A percentile compares a stretch with the other conserved stretches of the same genome.
Conservation (phyloP, 139 green algal genomes). For the Desmodesmus armatus region DNA sequence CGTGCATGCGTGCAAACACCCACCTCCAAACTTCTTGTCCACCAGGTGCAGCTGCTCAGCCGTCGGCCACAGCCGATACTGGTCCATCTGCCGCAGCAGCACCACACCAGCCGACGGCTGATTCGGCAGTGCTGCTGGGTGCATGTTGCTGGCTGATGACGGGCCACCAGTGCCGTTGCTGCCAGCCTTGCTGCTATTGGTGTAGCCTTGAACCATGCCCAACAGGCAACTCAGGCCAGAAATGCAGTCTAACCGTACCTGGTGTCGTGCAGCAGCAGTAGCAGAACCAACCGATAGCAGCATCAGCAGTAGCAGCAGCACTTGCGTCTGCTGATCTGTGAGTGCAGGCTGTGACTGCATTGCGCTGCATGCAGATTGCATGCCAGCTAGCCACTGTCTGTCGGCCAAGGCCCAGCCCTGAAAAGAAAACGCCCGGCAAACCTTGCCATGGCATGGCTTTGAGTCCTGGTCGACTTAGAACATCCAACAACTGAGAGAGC, state of each 20-base stretch:
- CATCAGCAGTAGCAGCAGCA: not conserved
- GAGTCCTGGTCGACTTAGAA: no score
- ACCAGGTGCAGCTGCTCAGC: slow-evolving; percentile 58
- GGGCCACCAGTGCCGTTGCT: not conserved
- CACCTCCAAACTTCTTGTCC: slow-evolving; percentile 78
- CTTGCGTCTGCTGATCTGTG: not conserved
- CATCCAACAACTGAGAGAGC: no score
- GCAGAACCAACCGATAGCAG: no score
- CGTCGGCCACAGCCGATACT: slow-evolving; percentile 47
- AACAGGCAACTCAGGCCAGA: slow-evolving; percentile 49
- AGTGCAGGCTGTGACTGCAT: not conserved
- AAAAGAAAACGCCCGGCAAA: no score
- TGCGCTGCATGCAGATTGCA: no score
- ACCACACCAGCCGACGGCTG: not conserved
- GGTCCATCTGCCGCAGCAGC: slow-evolving; percentile 38
- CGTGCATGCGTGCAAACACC: no score
- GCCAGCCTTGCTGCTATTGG: not conserved
- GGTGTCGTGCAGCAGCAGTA: no score
- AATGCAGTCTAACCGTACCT: slow-evolving; percentile 70
- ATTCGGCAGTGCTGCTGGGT: not conserved
- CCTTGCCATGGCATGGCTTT: no score
- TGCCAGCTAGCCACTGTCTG: no score
- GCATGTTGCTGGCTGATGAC: slow-evolving; percentile 27
- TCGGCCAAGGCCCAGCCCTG: no score
- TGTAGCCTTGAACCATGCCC: slow-evolving; percentile 32